Evolutionary conservation across 257 asterid genomes (phyloP).

Genomic region (Penstemon barbatus): DNA sequence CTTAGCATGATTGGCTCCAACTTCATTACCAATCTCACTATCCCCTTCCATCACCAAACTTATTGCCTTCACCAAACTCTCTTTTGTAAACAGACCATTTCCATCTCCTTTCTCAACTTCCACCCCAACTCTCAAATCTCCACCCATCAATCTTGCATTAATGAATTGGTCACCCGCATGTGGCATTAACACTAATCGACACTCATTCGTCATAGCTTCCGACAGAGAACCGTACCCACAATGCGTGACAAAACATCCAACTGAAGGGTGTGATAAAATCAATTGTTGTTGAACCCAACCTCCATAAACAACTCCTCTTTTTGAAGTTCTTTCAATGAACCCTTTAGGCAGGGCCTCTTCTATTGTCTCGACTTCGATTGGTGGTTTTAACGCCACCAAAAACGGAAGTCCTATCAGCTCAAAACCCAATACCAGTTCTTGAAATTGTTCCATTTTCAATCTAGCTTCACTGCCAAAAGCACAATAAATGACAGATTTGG

Average conservation of each 20-base stretch:
- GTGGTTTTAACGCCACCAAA: constrained; percentile 42
- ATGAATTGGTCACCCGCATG: constrained; percentile 36
- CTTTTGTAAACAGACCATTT: constrained; percentile 36
- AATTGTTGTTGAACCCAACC: constrained; percentile 43
- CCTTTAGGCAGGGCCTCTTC: constrained; percentile 44
- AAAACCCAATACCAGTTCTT: constrained; percentile 35
- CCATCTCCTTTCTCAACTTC: constrained; percentile 46
- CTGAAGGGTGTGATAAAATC: constrained; percentile 35
- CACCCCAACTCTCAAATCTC: constrained; percentile 35
- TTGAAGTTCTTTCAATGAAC: constrained; percentile 19
- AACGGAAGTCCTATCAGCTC: constrained; percentile 38
- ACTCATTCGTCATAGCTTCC: constrained; percentile 40
- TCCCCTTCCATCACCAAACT: constrained; percentile 36
- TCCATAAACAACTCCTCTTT: constrained; percentile 33
- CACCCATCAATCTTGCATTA: constrained; percentile 39
- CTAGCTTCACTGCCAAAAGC: constrained; percentile 57
- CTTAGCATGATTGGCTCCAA: constrained; percentile 34
- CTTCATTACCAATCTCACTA: constrained; percentile 34
- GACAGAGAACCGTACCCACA: constrained; percentile 43
- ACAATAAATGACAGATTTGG: constrained; percentile 41
- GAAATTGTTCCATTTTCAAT: constrained; percentile 32
- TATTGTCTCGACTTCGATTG: constrained; percentile 29
- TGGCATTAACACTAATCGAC: constrained; percentile 42
- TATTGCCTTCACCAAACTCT: constrained; percentile 38
- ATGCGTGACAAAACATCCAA: constrained; percentile 43